A percentile compares a stretch with the other conserved stretches of the same genome.
Evolutionary conservation across 208 protist species (phyloP).

Genomic region (Phytomonas sp.): DNA sequence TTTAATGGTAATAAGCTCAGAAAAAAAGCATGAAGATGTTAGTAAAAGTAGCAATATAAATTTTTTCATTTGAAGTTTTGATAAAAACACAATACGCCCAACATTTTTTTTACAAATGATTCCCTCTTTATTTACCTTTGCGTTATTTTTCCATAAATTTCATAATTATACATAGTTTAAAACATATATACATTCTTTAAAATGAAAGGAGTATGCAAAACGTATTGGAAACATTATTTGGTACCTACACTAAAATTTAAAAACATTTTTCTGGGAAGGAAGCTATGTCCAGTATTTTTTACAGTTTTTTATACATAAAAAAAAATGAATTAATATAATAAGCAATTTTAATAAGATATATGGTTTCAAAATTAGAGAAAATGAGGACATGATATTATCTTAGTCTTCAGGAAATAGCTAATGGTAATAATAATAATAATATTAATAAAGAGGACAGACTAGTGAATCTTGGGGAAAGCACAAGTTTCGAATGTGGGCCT

Average conservation of each 20-base stretch:
- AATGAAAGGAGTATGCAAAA: neutral
- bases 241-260: neutral
- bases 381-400: neutral
- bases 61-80: neutral
- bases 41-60: slow-evolving; percentile 8
- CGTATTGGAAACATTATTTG: neutral
- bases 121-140: neutral
- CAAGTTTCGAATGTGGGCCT: neutral
- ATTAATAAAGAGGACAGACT: neutral
- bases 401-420: slow-evolving; percentile 1
- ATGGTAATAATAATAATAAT: slow-evolving; percentile 7
- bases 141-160: neutral
- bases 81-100: neutral
- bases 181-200: neutral
- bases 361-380: neutral
- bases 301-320: neutral
- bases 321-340: slow-evolving; percentile 10
- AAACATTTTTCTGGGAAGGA: neutral
- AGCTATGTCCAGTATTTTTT: neutral
- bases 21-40: slow-evolving; percentile 7
- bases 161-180: slow-evolving; percentile 8
- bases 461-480: neutral
- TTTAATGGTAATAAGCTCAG: neutral
- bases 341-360: neutral
- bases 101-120: neutral